Base-by-base conservation (phyloP, 2,329 filamentous ascomycete species). In the Geosmithia putterillii region DNA sequence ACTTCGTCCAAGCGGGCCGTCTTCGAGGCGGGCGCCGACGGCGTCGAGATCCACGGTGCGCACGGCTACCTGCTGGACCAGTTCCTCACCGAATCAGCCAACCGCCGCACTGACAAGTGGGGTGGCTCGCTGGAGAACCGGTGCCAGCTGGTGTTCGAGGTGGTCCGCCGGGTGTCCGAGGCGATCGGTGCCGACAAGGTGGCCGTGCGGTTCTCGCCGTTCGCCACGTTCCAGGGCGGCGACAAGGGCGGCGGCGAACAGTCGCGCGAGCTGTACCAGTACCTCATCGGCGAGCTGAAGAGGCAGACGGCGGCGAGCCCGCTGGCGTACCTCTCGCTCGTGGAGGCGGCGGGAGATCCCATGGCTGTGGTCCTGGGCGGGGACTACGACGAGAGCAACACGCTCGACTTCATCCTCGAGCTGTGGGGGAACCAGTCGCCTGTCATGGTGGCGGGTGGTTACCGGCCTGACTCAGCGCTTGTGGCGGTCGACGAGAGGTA, bases 51-150 rank as follows among this genome's bases (percentile, higher is more conserved):
- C 10, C 69, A 73, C 35, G 68, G 54, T 3, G 69, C 69, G 0
- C 74, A 81, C 47, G 76, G 76, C 1, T 79, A 77, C 51, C 61
- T 81, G 2, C 56, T 80, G 0, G 63, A 68, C 7, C 71, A 76
- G 47, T 80, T 80, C 52, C 54, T 79, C 15, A 21, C 22, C 7
- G 52, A 55, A 28, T 64, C 63, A 50, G 65, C 61, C 38, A 75
- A 75, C 51, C 56, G 51, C 25, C 57, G 62, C 7, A 59, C 51
- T 0, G 62, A 66, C 17, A 45, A 49, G 3, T 65, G 65, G 38
- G 63, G 63, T 2, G 57, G 57, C 2, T 47, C 50, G 0, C 47
- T 50, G 0, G 53, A 60, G 40, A 57, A 57, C 46, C 52, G 60
- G 7, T 63, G 66, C 46, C 65, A 63, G 4, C 80, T 82, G 49